Evolutionary conservation across 768 basidiomycete species (phyloP).

Genomic region (Russula griseocarnosa): DNA sequence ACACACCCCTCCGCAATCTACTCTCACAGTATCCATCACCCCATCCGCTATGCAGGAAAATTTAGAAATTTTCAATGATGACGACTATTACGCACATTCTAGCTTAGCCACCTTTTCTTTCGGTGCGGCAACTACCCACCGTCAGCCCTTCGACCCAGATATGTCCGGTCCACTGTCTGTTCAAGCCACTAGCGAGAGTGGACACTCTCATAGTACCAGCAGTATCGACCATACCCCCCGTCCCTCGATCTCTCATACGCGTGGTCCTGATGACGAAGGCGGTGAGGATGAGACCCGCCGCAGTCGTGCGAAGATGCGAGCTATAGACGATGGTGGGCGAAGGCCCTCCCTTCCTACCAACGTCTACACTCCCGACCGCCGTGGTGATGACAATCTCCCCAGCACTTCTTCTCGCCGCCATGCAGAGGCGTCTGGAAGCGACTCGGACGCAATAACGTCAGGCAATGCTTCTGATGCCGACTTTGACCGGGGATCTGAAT

Average conservation of each 20-base stretch:
- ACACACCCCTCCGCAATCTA: constrained; percentile 27
- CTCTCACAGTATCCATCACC: constrained; percentile 25
- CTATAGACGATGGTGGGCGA: constrained; percentile 42
- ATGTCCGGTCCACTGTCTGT: constrained; percentile 40
- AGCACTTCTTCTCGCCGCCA: constrained; percentile 7
- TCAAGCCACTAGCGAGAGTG: constrained; percentile 14
- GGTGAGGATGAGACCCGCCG: constrained; percentile 33
- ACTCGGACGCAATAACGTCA: constrained; percentile 18
- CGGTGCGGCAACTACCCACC: constrained; percentile 35
- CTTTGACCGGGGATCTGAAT: constrained; percentile 17
- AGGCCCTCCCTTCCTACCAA: constrained; percentile 43
- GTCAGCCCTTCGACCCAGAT: constrained; percentile 30
- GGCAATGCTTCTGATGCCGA: constrained; percentile 17
- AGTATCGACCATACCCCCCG: constrained; percentile 45
- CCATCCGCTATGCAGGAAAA: constrained; percentile 29
- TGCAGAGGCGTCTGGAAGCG: constrained; percentile 15
- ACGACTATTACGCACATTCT: constrained; percentile 36
- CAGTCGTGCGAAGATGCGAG: constrained; percentile 41
- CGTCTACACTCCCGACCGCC: constrained; percentile 25
- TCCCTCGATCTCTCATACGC: constrained; percentile 38
- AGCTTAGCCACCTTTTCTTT: constrained; percentile 43
- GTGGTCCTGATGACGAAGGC: constrained; percentile 37
- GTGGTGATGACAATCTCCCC: background rate
- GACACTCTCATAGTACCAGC: constrained; percentile 27
- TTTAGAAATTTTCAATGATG: constrained; percentile 25